These are phyloP conservation scores for Lodderomyces parapsilosis DNA, from an alignment of 1,139 yeast species.

Conservation along the genomic window DNA sequence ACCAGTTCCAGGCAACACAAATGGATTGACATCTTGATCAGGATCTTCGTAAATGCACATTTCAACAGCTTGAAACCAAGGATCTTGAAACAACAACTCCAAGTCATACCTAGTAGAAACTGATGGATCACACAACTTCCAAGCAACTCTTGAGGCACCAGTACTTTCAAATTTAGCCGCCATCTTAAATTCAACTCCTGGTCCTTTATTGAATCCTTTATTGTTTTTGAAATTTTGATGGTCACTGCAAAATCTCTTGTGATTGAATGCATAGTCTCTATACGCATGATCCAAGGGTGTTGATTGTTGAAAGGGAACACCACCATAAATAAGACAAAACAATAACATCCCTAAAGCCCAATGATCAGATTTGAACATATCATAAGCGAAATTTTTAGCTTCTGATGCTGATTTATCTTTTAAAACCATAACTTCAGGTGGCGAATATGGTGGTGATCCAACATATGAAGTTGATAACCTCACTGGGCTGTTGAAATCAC, in stretches of 20 bases:
- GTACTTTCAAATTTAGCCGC: conserved; percentile 58
- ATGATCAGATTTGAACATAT: conserved; percentile 67
- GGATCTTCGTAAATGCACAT: conserved; percentile 59
- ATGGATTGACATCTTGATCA: conserved; percentile 45
- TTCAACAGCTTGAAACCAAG: conserved; percentile 62
- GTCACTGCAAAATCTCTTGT: conserved; percentile 46
- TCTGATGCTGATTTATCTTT: conserved; percentile 38
- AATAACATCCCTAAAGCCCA: conserved; percentile 73
- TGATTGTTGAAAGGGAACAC: conserved; percentile 61
- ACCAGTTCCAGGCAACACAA: conserved; percentile 30
- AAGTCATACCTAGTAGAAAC: conserved; percentile 52
- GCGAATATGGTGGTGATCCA: conserved; percentile 79
- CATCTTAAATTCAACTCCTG: conserved; percentile 66
- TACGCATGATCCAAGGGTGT: conserved; percentile 50
- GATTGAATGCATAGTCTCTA: conserved; percentile 57
- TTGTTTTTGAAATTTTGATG: conserved; percentile 56
- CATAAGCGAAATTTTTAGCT: conserved; percentile 48
- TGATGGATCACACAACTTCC: conserved; percentile 73
- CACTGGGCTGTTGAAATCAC: conserved; percentile 50
- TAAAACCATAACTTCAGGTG: conserved; percentile 70
- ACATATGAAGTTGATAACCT: conserved; percentile 50
- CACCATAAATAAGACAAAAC: conserved; percentile 58
- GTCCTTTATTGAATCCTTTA: conserved; percentile 45
- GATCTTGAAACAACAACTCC: conserved; percentile 55
- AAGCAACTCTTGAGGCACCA: conserved; percentile 67